phyloP scores from a whole-genome alignment of 352 stramenopile genomes.

The Phytophthora pseudosyringae region DNA sequence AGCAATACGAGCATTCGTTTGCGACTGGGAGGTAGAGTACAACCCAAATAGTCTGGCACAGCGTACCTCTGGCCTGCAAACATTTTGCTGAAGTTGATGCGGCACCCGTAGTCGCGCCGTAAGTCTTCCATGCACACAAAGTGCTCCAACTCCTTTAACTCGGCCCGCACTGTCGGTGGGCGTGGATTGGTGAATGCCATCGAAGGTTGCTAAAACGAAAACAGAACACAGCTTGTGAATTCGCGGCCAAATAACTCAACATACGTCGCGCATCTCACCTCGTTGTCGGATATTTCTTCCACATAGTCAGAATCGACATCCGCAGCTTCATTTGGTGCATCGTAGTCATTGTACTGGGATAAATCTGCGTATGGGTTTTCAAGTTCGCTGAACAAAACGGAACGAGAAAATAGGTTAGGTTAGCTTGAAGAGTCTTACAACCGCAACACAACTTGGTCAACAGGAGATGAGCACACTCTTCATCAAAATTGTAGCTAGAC shows the following conservation, averaged over 20 bases:
- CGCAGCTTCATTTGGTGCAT: constrained; percentile 28
- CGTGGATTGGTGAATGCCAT: constrained; percentile 25
- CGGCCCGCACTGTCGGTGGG: constrained; percentile 35
- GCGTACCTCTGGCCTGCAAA: constrained; percentile 70
- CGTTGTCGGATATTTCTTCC: constrained; percentile 76
- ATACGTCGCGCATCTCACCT: constrained; percentile 37
- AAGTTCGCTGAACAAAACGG: constrained; percentile 33
- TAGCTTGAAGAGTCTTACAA: background rate
- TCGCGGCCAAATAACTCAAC: background rate
- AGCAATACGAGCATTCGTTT: background rate
- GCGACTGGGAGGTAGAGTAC: background rate
- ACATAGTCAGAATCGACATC: constrained; percentile 38
- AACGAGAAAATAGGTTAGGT: background rate
- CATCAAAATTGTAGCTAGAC: constrained; percentile 19
- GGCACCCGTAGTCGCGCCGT: constrained; percentile 53
- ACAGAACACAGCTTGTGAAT: constrained; percentile 8
- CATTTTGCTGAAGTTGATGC: constrained; percentile 75
- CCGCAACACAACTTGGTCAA: background rate
- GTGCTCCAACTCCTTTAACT: constrained; percentile 68
- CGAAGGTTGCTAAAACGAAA: constrained; percentile 6
- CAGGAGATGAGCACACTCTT: constrained; percentile 15
- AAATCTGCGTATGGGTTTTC: constrained; percentile 51
- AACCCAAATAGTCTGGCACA: background rate
- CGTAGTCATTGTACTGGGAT: constrained; percentile 37
- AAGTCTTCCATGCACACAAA: constrained; percentile 75